A percentile compares a stretch with the other conserved stretches of the same genome.
Evolutionary conservation across 164 flowering plant genomes (phyloP).

Genomic region (Stephania yunnanensis): DNA sequence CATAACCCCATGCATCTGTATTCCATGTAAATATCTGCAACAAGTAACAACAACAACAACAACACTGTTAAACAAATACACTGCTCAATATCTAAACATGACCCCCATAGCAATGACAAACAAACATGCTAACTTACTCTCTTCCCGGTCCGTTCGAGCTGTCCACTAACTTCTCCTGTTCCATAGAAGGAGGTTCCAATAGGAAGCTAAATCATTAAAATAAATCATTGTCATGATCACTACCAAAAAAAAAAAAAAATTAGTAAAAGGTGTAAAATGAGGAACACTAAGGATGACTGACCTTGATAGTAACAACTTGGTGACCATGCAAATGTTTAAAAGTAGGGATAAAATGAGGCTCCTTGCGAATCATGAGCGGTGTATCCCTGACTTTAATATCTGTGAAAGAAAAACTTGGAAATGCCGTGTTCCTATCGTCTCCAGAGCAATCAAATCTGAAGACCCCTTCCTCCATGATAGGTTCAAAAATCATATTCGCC

Average conservation of each 20-base stretch:
- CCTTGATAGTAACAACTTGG: constrained; percentile 73
- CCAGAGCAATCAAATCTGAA: constrained; percentile 87
- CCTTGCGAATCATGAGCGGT: constrained; percentile 30
- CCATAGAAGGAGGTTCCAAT: constrained; percentile 79
- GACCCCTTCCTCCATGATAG: constrained; percentile 78
- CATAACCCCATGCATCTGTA: constrained; percentile 85
- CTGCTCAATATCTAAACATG: constrained; percentile 2
- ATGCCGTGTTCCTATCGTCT: constrained; percentile 53
- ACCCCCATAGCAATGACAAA: background rate
- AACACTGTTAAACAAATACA: no score
- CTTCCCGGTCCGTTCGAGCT: constrained; percentile 86
- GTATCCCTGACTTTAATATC: constrained; percentile 53
- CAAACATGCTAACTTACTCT: constrained; percentile 41
- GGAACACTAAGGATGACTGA: constrained; percentile 15
- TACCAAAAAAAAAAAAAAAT: background rate
- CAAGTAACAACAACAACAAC: no score
- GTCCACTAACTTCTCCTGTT: constrained; percentile 91
- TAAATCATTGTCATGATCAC: background rate
- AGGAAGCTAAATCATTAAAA: constrained; percentile 53
- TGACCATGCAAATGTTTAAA: constrained; percentile 48
- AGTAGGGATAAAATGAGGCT: constrained; percentile 58
- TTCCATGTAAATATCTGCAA: constrained; percentile 84
- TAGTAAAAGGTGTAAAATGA: no score
- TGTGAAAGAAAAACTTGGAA: constrained; percentile 75
- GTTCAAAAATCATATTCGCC: constrained; percentile 67